Conservation (phyloP, 169 alveolate species). For the Perkinsus olseni region DNA sequence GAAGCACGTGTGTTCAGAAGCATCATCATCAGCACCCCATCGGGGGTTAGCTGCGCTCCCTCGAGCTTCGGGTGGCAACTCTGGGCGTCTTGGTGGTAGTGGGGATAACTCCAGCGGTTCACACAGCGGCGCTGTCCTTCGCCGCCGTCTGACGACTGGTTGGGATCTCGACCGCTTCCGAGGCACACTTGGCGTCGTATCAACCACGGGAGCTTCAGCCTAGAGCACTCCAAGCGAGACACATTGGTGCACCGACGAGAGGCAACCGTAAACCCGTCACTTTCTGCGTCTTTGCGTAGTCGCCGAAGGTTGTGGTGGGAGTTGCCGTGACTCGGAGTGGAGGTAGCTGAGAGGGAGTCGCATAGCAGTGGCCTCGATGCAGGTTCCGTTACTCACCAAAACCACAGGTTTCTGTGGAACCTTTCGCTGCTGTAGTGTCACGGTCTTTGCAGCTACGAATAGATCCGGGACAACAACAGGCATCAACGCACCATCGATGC, state of each 20-base stretch:
- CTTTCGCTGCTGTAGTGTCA: background rate
- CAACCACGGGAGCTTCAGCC: too few relatives aligned
- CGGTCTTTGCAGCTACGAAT: background rate
- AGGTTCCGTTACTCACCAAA: background rate
- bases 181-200: background rate
- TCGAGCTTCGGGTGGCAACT: background rate
- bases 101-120: background rate
- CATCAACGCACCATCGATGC: background rate
- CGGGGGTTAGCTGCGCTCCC: background rate
- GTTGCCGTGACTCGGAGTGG: background rate
- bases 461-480: background rate
- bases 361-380: background rate
- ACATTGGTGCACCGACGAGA: too few relatives aligned
- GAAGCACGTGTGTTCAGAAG: background rate
- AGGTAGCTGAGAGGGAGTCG: background rate
- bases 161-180: background rate
- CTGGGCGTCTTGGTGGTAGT: background rate
- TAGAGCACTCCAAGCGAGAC: too few relatives aligned
- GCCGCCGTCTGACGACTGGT: background rate
- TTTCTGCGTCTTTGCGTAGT: too few relatives aligned
- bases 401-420: background rate
- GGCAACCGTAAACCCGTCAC: background rate
- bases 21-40: background rate
- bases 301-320: background rate
- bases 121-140: background rate